These are phyloP conservation scores for Colletotrichum eleusines DNA, from an alignment of 2,329 filamentous ascomycete genomes.

Conservation along the genomic window DNA sequence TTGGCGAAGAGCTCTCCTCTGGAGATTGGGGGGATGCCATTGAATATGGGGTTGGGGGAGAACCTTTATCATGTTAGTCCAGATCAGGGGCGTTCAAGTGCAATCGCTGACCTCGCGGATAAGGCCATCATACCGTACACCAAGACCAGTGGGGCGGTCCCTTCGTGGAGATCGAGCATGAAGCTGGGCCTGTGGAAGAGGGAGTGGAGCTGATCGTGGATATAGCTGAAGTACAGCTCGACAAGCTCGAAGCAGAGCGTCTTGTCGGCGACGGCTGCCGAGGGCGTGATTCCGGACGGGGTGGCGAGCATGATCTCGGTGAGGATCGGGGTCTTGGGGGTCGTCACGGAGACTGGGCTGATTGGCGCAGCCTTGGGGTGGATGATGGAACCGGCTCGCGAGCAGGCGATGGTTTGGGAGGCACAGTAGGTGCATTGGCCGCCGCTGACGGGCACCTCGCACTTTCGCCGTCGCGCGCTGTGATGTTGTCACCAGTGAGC, in stretches of 20 bases:
- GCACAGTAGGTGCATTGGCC: slow-evolving; percentile 42
- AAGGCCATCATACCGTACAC: slow-evolving; percentile 46
- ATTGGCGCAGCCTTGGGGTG: slow-evolving; percentile 40
- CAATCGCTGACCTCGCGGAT: slow-evolving; percentile 40
- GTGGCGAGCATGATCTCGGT: slow-evolving; percentile 35
- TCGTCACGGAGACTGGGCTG: slow-evolving; percentile 33
- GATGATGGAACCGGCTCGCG: slow-evolving; percentile 42
- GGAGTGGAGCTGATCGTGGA: slow-evolving; percentile 51
- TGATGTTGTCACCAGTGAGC: slow-evolving; percentile 17
- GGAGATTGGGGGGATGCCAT: slow-evolving; percentile 44
- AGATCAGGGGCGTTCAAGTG: neutral
- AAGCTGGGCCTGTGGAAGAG: slow-evolving; percentile 49
- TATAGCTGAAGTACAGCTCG: slow-evolving; percentile 50
- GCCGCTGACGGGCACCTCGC: slow-evolving; percentile 39
- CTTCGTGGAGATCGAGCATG: slow-evolving; percentile 44
- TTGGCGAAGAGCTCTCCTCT: slow-evolving; percentile 45
- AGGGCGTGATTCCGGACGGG: slow-evolving; percentile 33
- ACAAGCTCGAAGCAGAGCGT: slow-evolving; percentile 45
- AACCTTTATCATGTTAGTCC: slow-evolving; percentile 39
- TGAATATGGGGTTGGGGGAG: slow-evolving; percentile 43
- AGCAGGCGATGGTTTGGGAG: slow-evolving; percentile 41
- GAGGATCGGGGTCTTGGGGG: slow-evolving; percentile 33
- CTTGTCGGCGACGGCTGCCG: slow-evolving; percentile 41
- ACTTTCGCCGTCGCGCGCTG: slow-evolving; percentile 42
- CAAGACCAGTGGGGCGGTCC: slow-evolving; percentile 42